Conservation (phyloP, 106 monocot genomes). For the Apostasia shenzhenica region DNA sequence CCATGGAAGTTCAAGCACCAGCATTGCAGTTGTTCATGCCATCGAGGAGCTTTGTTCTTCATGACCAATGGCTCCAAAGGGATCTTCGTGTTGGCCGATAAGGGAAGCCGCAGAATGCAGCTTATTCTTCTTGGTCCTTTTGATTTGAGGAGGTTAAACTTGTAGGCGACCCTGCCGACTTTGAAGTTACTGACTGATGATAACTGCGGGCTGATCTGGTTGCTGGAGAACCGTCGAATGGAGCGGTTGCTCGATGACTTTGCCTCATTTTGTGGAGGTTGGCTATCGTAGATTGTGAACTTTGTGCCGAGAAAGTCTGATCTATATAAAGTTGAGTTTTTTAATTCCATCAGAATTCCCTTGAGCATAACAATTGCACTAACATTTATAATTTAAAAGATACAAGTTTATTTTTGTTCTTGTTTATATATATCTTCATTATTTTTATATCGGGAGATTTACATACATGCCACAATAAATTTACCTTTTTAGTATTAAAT, state of each 20-base stretch:
- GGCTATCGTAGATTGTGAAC: conserved; percentile 61
- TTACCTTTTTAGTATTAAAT: too few species aligned
- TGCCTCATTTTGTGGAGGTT: conserved; percentile 44
- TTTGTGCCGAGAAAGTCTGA: conserved; percentile 68
- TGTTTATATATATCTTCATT: too few species aligned
- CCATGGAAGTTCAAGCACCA: conserved; percentile 89
- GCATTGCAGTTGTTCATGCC: conserved; percentile 82
- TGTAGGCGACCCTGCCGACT: conserved; percentile 47
- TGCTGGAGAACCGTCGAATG: conserved; percentile 47
- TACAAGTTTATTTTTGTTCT: too few species aligned
- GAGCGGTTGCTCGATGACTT: conserved; percentile 37
- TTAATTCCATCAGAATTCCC: neutral
- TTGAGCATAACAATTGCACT: too few species aligned
- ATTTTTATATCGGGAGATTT: too few species aligned
- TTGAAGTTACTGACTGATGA: conserved; percentile 50
- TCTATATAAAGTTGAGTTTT: conserved; percentile 17
- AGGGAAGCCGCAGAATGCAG: conserved; percentile 31
- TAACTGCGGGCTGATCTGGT: conserved; percentile 59
- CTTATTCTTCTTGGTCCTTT: conserved; percentile 72
- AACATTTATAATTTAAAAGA: too few species aligned
- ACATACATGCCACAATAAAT: too few species aligned
- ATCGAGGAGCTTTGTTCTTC: conserved; percentile 65
- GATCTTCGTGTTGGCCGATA: neutral
- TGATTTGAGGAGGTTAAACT: conserved; percentile 69
- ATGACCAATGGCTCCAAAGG: conserved; percentile 12